Conservation (phyloP, 1,139 yeast species). For the Scheffersomyces titani region DNA sequence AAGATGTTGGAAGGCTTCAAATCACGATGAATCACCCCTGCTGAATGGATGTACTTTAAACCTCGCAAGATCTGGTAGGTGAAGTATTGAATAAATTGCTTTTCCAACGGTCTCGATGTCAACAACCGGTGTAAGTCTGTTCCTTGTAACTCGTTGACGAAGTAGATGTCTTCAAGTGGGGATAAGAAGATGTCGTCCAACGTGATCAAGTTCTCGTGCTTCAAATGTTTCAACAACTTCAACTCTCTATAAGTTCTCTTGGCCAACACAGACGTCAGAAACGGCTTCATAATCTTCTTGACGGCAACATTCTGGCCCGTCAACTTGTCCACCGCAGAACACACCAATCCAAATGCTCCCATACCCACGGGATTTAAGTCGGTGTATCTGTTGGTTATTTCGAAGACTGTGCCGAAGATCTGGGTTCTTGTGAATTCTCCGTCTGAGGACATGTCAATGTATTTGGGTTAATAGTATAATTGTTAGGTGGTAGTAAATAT, state of each 20-base stretch:
- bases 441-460: conserved; percentile 19
- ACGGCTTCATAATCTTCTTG: conserved; percentile 96
- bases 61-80: conserved; percentile 42
- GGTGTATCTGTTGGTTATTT: conserved; percentile 86
- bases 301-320: conserved; percentile 95
- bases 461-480: background rate
- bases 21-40: conserved; percentile 33
- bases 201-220: conserved; percentile 92
- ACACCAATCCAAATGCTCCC: conserved; percentile 98
- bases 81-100: conserved; percentile 94
- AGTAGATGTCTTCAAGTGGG: conserved; percentile 94
- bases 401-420: conserved; percentile 88
- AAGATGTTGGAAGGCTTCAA: conserved; percentile 29
- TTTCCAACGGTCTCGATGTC: conserved; percentile 91
- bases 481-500: background rate
- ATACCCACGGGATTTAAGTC: conserved; percentile 97
- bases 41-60: conserved; percentile 28
- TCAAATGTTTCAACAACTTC: conserved; percentile 86
- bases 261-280: conserved; percentile 90
- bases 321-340: conserved; percentile 91
- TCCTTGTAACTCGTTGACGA: conserved; percentile 95
- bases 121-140: conserved; percentile 91
- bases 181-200: conserved; percentile 92
- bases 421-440: conserved; percentile 47
- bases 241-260: conserved; percentile 95